These are phyloP conservation scores for Neopestalotiopsis sp. DNA, from an alignment of 2,329 filamentous ascomycete species.

Conservation along the genomic window DNA sequence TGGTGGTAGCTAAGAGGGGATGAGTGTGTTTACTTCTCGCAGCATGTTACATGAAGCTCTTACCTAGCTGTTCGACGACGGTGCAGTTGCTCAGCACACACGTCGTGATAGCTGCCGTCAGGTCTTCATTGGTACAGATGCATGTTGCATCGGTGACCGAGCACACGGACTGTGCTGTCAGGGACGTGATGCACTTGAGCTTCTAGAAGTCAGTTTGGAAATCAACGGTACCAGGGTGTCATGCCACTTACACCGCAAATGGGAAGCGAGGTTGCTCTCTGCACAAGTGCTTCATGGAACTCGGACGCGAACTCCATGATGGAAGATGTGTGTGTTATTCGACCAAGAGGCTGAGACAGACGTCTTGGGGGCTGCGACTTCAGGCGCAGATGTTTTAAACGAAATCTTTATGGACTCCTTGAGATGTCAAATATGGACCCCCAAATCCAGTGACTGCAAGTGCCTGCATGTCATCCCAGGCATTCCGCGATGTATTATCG, in stretches of 20 bases:
- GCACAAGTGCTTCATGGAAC: not conserved
- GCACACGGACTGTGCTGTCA: not conserved
- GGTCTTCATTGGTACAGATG: conserved; percentile 7
- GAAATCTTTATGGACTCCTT: not conserved
- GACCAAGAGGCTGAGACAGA: not conserved
- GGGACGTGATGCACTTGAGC: conserved; percentile 3
- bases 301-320: not conserved
- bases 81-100: conserved; percentile 5
- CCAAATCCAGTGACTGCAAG: not conserved
- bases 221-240: not conserved
- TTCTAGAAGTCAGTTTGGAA: not conserved
- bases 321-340: not conserved
- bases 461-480: not conserved
- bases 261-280: not conserved
- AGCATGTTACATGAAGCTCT: not conserved
- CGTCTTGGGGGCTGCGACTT: not conserved
- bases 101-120: not conserved
- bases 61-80: not conserved
- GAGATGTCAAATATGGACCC: not conserved
- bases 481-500: not conserved
- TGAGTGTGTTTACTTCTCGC: not conserved
- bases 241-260: conserved; percentile 6
- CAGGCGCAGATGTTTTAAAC: not conserved
- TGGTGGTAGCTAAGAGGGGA: not conserved
- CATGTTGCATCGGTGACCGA: conserved; percentile 3